phyloP scores from a whole-genome alignment of 2,329 filamentous ascomycete genomes.

The Cladosporium sphaerospermum region DNA sequence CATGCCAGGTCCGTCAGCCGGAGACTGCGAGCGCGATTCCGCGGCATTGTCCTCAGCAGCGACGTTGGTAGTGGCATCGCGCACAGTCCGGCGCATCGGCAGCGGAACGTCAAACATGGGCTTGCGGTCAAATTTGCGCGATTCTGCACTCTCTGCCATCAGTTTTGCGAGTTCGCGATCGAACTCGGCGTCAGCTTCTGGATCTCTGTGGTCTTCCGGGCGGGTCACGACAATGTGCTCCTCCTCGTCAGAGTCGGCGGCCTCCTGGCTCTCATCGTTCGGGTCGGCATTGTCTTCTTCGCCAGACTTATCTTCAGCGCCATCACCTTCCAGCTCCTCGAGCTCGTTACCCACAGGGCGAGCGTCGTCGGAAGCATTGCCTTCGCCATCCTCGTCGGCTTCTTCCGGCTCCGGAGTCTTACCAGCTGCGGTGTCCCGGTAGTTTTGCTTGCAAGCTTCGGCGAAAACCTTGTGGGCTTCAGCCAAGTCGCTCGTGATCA shows the following conservation, averaged over 20 bases:
- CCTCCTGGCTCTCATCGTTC: conserved; percentile 49
- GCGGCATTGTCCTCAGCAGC: conserved; percentile 36
- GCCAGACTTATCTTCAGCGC: conserved; percentile 45
- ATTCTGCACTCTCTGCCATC: conserved; percentile 96
- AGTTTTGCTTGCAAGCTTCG: conserved; percentile 82
- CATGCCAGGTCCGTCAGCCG: conserved; percentile 46
- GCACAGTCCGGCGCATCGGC: conserved; percentile 67
- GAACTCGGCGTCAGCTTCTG: conserved; percentile 93
- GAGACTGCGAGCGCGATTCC: conserved; percentile 34
- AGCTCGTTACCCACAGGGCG: conserved; percentile 58
- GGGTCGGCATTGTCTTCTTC: conserved; percentile 47
- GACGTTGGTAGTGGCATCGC: conserved; percentile 46
- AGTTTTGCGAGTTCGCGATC: conserved; percentile 96
- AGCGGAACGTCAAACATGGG: conserved; percentile 92
- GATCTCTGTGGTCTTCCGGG: conserved; percentile 82
- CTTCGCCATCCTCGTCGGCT: conserved; percentile 28
- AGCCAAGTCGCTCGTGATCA: conserved; percentile 64
- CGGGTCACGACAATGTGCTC: conserved; percentile 89
- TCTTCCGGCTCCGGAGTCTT: conserved; percentile 67
- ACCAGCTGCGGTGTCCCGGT: conserved; percentile 69
- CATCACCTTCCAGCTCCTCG: conserved; percentile 53
- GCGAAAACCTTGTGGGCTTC: conserved; percentile 81
- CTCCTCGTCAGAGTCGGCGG: conserved; percentile 61
- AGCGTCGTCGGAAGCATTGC: conserved; percentile 60
- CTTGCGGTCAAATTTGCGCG: conserved; percentile 92